Base-by-base conservation (phyloP, 352 stramenopile genomes). In the Phytophthora pseudosyringae region DNA sequence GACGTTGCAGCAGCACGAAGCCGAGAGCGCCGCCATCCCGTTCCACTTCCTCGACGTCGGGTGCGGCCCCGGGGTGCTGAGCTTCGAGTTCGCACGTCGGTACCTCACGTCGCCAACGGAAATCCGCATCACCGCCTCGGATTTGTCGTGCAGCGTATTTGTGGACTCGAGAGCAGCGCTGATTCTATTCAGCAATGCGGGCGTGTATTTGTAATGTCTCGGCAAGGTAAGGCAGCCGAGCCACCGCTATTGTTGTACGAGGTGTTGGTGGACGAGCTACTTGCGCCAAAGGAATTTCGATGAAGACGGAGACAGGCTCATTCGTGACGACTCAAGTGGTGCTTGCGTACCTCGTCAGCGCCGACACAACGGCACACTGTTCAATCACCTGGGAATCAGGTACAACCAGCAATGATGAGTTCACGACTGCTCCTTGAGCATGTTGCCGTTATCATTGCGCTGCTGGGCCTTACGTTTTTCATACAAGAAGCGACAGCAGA, bases 1-100 rank as follows among this genome's bases (percentile, higher is more conserved):
- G 12, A 44, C 47, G 25, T 41, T 74, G 4, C 55, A 69, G 59
- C 46, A 73, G 35, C 52, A 73, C 28, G 44, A 73, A 33, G 33
- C 40, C n/a, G 60, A 66, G 13, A 48, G 29, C 26, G 16, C 29
- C n/a, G 8, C 16, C 25, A 43, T 7, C 9, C 36, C 54, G 3
- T 73, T 77, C 44, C 64, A 75, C 57, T 76, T 81, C 28, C 16
- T 81, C 10, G 73, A 81, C 54, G 61, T 81, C 16, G 73, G 69
- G 5, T 76, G 69, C 21, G 73, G 73, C 1, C 69, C 73, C 2
- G 69, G 73, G 9, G 33, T 69, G 4, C 38, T 81, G 16, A 67
- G 65, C 38, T 81, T 81, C 53, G 69, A 76, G 57, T 74, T 81
- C 49, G 67, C 70, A 35, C 57, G 52, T 64, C 71, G 64, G 10